Evolutionary conservation across 2,329 filamentous ascomycete species (phyloP).

Genomic region (Biscogniauxia mediterranea): DNA sequence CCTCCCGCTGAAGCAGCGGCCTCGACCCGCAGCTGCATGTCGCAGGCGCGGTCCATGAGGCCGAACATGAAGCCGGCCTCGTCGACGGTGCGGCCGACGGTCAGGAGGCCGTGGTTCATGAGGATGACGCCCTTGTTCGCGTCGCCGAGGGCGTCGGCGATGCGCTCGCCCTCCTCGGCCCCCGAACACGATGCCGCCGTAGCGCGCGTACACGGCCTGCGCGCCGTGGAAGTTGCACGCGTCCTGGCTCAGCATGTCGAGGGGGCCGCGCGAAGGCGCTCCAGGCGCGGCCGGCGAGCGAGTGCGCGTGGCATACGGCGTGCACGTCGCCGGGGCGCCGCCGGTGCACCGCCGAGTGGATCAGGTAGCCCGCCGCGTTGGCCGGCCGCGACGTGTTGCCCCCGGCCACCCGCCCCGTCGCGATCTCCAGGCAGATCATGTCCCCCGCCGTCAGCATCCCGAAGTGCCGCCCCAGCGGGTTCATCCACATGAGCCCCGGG

Average conservation of each 20-base stretch:
- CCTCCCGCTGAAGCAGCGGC: constrained; percentile 55
- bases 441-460: constrained; percentile 62
- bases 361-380: constrained; percentile 68
- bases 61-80: constrained; percentile 71
- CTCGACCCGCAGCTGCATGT: constrained; percentile 66
- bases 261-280: constrained; percentile 57
- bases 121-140: constrained; percentile 62
- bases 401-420: constrained; percentile 58
- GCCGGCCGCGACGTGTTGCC: constrained; percentile 59
- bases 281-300: constrained; percentile 66
- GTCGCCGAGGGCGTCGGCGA: constrained; percentile 60
- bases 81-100: constrained; percentile 69
- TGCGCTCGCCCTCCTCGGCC: constrained; percentile 62
- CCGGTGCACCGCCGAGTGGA: constrained; percentile 68
- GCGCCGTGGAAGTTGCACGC: constrained; percentile 63
- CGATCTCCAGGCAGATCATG: constrained; percentile 63
- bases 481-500: constrained; percentile 56
- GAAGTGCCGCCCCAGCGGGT: constrained; percentile 66
- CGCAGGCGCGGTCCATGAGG: constrained; percentile 56
- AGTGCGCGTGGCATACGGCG: constrained; percentile 69
- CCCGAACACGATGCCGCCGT: constrained; percentile 53
- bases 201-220: constrained; percentile 62
- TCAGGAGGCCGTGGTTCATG: constrained; percentile 70
- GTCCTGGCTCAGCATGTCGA: constrained; percentile 72
- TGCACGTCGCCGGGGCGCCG: constrained; percentile 59